Percentiles rank a stretch among this genome's conserved stretches.
Conservation (phyloP, 2,329 filamentous ascomycete species). For the Exophiala calicioides region DNA sequence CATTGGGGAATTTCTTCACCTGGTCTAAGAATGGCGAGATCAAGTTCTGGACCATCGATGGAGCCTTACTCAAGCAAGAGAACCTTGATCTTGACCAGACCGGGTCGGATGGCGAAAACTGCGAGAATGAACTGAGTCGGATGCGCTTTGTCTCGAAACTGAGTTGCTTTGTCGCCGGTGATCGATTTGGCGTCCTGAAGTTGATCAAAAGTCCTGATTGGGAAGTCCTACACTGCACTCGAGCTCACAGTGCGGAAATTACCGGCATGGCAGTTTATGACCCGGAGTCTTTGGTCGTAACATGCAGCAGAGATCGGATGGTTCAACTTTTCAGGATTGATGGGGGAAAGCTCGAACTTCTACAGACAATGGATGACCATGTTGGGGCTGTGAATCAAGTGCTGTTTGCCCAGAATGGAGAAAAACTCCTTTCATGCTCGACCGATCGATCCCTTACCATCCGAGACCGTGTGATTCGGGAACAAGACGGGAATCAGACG, state of each 20-base stretch:
- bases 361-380: conserved; percentile 92
- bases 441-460: conserved; percentile 84
- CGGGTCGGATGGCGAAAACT: conserved; percentile 45
- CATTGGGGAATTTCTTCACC: conserved; percentile 74
- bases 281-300: conserved; percentile 69
- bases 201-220: conserved; percentile 50
- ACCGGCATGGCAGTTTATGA: conserved; percentile 74
- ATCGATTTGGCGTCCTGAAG: conserved; percentile 78
- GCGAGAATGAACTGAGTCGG: conserved; percentile 60
- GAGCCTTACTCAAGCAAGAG: conserved; percentile 65
- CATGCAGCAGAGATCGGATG: conserved; percentile 85
- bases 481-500: conserved; percentile 51
- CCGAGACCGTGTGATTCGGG: conserved; percentile 71
- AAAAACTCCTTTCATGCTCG: conserved; percentile 78
- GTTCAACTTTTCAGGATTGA: conserved; percentile 78
- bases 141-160: conserved; percentile 62
- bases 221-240: conserved; percentile 67
- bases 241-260: conserved; percentile 84
- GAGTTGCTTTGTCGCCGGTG: conserved; percentile 74
- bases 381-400: conserved; percentile 79
- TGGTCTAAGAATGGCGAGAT: conserved; percentile 83
- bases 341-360: conserved; percentile 66
- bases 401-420: conserved; percentile 70
- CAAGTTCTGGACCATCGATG: conserved; percentile 78
- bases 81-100: conserved; percentile 69